Evolutionary conservation across 176 grass and related monocot genomes (phyloP), one percentile per base, ranked within the genome.

Genomic region (Areca catechu): DNA sequence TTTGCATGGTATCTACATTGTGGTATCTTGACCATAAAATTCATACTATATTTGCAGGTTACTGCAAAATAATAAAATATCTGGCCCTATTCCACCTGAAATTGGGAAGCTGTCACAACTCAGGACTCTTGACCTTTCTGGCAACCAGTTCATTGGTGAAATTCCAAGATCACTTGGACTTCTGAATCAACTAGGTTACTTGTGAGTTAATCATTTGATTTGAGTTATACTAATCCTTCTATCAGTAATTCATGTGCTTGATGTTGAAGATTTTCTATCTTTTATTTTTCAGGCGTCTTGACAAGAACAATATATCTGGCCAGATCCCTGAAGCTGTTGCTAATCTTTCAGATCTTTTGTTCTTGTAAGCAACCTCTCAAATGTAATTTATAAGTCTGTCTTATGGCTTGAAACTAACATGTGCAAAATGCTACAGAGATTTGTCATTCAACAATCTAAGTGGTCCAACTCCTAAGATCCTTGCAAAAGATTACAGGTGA

Each of bases 1-100:
- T 58, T 4, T 58, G 15, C 22, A 17, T 58, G 1, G 27, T 64
- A 4, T 28, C 67, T 21, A 18, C 19, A 29, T 61, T 16, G 34
- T 14, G 9, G 34, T 43, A 10, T 43, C 34, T 43, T 43, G 34
- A 43, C 9, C 14, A 12, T 43, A 43, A 10, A 43, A 12, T 43
- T 5, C 10, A 14, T 43, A 43, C 10, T 43, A 43, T 43, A 43
- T 43, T 56, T 88, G 23, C 75, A 88, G 83, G 80, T 80, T 90
- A 82, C 75, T 97, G 63, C 93, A 97, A 55, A 91, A 92, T 62
- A 98, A 98, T 53, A 88, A 63, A 82, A 87, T 92, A 85, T 98
- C 78, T 60, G 93, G 81, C 66, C 65, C 53, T 37, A 76, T 98
- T 77, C 87, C 93, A 83, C 70, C 76, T 63, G 83, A 92, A 75